Base-by-base conservation (phyloP, 2,329 filamentous ascomycete species). In the Tolypocladium ovalisporum region DNA sequence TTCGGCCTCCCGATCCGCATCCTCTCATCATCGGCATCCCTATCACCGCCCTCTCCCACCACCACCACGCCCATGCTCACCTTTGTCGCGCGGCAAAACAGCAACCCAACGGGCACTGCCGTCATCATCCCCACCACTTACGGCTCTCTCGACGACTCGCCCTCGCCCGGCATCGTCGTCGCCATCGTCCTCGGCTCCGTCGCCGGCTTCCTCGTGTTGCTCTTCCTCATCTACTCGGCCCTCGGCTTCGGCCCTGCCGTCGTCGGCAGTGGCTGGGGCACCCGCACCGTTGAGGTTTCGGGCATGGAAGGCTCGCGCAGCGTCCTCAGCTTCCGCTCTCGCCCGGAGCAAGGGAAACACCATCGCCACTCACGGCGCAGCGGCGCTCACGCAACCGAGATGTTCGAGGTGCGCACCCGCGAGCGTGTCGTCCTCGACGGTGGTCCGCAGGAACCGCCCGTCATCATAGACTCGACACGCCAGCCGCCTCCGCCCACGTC, bases 211-310 rank as follows among this genome's bases (percentile, higher is more conserved):
- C 66, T 83, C 36, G 70, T 84, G 37, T 60, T 83, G 15, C 68
- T 83, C 35, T 77, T 78, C 67, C 64, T 83, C 15, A 61, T 83
- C 57, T 81, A 80, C 66, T 72, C 75, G 2, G 72, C 72, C n/a
- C 68, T 81, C 35, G 76, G 77, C 59, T 71, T 76, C 35, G 72
- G 72, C 1, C 75, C 73, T 1, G 64, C 70, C 40, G 66, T 66
- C 56, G 60, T 66, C 52, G 36, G 59, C 62, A 37, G 29, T 36
- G 52, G 37, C 42, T 47, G 47, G 52, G 32, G 22, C 24, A 22
- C 22, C 15, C 36, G 52, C 52, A 36, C 39, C 52, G 36, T 32
- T 32, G 52, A 27, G 35, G 52, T 54, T 36, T 51, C 54, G 47
- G 37, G 9, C 37, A n/a, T 51, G 35, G 24, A 60, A 22, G 49